A percentile compares a stretch with the other conserved stretches of the same genome.
Conservation (phyloP, 371 early-diverging fungal species). For the Capillidium heterosporum region DNA sequence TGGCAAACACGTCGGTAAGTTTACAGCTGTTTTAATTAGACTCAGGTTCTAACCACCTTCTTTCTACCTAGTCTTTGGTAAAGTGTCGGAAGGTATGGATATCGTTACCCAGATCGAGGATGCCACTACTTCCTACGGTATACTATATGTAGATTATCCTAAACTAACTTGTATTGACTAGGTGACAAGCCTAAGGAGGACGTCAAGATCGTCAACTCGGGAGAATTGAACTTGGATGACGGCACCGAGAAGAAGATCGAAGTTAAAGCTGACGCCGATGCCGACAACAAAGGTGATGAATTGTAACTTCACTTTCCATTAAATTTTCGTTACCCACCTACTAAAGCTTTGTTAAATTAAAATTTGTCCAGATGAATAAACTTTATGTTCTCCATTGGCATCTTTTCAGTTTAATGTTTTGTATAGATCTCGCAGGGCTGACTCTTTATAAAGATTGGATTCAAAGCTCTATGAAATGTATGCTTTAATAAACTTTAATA, state of each 20-base stretch:
- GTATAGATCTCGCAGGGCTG: too few relatives aligned
- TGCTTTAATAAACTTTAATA: too few relatives aligned
- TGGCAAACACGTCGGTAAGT: conserved; percentile 77
- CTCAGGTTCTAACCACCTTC: background rate
- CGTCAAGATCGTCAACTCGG: conserved; percentile 48
- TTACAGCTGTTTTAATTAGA: conserved; percentile 8
- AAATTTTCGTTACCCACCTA: too few relatives aligned
- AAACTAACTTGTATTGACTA: background rate
- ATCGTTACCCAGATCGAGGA: conserved; percentile 12
- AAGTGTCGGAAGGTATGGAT: conserved; percentile 39
- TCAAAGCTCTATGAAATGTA: too few relatives aligned
- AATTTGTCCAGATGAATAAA: too few relatives aligned
- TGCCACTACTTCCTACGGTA: conserved; percentile 2
- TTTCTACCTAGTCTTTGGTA: conserved; percentile 71
- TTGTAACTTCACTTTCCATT: too few relatives aligned
- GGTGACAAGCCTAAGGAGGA: conserved; percentile 38
- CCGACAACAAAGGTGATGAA: background rate
- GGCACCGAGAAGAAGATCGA: conserved; percentile 86
- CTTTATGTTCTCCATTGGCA: too few relatives aligned
- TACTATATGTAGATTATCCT: background rate
- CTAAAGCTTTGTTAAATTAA: too few relatives aligned
- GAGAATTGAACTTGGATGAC: conserved; percentile 35
- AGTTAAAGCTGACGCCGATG: conserved; percentile 79
- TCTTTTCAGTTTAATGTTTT: too few relatives aligned
- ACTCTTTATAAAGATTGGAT: too few relatives aligned